phyloP scores from a whole-genome alignment of 495 filamentous ascomycete species.

The Geoglossum glabrum region DNA sequence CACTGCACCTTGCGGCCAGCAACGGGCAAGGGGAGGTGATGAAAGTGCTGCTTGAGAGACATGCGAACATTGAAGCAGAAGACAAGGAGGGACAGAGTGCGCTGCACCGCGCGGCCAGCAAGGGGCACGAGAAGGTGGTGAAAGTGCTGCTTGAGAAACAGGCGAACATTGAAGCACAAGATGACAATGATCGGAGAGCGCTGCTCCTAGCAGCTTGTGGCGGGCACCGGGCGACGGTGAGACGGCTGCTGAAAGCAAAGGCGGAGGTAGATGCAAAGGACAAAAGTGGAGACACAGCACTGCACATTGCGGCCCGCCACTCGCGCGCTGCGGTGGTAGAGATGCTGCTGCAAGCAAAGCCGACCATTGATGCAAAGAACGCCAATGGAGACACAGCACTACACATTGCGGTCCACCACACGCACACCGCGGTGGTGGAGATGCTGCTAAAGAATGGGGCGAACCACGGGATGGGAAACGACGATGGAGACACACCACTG shows the following conservation, averaged over 20 bases:
- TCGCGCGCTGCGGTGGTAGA: no score
- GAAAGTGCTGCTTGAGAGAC: neutral
- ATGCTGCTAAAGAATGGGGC: no score
- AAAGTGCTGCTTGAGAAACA: neutral
- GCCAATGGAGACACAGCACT: no score
- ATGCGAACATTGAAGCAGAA: neutral
- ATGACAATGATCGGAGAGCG: neutral
- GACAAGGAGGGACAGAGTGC: neutral
- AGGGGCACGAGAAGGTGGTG: neutral
- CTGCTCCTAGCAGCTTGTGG: neutral
- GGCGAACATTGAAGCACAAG: neutral
- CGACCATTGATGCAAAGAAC: no score
- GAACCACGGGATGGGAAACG: no score
- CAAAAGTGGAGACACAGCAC: neutral
- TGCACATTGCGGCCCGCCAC: no score
- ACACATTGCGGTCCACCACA: no score
- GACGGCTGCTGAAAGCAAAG: neutral
- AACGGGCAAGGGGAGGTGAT: neutral
- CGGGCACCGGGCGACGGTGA: neutral
- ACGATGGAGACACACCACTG: no score
- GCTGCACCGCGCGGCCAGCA: neutral
- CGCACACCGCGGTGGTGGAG: no score
- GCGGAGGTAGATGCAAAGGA: neutral
- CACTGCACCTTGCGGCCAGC: neutral
- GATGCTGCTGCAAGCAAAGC: no score